These are phyloP conservation scores for Parathielavia hyrcaniae DNA, from an alignment of 495 filamentous ascomycete genomes.

Conservation along the genomic window DNA sequence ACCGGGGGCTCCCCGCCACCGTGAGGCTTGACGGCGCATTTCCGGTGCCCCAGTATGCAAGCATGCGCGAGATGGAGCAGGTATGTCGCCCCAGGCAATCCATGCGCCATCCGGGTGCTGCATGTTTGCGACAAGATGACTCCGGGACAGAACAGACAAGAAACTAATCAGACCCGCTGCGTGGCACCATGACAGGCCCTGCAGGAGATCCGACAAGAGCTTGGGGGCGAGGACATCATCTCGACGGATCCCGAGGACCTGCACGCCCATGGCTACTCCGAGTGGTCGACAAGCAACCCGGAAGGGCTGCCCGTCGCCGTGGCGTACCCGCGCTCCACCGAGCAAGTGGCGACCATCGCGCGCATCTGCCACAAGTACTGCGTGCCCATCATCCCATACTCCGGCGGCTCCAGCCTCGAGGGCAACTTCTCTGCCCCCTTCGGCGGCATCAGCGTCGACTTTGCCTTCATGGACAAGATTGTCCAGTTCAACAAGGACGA, in stretches of 20 bases:
- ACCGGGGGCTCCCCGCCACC: slow-evolving; percentile 27
- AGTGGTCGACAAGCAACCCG: slow-evolving; percentile 81
- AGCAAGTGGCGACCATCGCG: slow-evolving; percentile 73
- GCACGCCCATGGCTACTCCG: slow-evolving; percentile 74
- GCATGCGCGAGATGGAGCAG: slow-evolving; percentile 43
- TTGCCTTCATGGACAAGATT: slow-evolving; percentile 78
- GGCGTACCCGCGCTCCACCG: slow-evolving; percentile 68
- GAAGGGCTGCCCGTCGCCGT: slow-evolving; percentile 74
- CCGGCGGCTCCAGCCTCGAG: slow-evolving; percentile 80
- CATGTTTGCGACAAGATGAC: neutral
- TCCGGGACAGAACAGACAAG: neutral
- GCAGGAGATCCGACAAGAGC: slow-evolving; percentile 55
- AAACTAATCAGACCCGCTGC: neutral
- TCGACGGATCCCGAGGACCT: slow-evolving; percentile 81
- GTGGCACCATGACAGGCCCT: slow-evolving; percentile 19
- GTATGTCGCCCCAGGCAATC: slow-evolving; percentile 35
- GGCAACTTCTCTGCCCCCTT: slow-evolving; percentile 81
- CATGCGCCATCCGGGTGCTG: neutral
- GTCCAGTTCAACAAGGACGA: slow-evolving; percentile 73
- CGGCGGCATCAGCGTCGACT: slow-evolving; percentile 85
- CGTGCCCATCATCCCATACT: slow-evolving; percentile 83
- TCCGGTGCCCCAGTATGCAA: slow-evolving; percentile 42
- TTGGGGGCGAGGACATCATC: slow-evolving; percentile 59
- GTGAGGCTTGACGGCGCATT: slow-evolving; percentile 39
- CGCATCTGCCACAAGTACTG: slow-evolving; percentile 75